Conservation (phyloP, 225 moss, liverwort and hornwort genomes). For the Asterella californica region DNA sequence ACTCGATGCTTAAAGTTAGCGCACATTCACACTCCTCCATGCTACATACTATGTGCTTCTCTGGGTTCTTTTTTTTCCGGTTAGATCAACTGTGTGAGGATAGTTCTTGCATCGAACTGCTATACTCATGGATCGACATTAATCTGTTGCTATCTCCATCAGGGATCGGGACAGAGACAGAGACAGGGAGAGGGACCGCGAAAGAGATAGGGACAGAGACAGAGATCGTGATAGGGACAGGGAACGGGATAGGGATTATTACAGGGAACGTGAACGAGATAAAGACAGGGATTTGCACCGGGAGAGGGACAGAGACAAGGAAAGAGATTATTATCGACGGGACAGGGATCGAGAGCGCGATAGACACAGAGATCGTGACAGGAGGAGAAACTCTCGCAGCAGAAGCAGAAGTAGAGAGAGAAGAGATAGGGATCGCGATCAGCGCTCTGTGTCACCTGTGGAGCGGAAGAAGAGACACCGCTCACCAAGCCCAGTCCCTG, state of each 20-base stretch:
- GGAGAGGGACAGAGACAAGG: slow-evolving; percentile 76
- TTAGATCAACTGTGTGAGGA: no score
- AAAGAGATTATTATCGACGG: slow-evolving; percentile 68
- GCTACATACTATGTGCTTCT: no score
- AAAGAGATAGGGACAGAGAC: slow-evolving; percentile 54
- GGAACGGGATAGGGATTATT: slow-evolving; percentile 50
- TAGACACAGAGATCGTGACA: slow-evolving; percentile 78
- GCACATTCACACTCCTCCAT: no score
- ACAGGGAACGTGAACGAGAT: slow-evolving; percentile 62
- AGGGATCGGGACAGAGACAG: slow-evolving; percentile 36
- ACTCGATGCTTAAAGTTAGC: no score
- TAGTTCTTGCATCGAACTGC: no score
- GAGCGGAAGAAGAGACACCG: slow-evolving; percentile 73
- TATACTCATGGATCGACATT: neutral
- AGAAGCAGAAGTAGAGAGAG: slow-evolving; percentile 81
- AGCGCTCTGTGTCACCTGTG: slow-evolving; percentile 61
- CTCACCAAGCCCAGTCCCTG: slow-evolving; percentile 35
- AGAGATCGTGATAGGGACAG: slow-evolving; percentile 47
- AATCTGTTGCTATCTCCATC: neutral
- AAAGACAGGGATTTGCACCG: slow-evolving; percentile 55
- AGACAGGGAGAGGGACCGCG: slow-evolving; percentile 47
- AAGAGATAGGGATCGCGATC: slow-evolving; percentile 78
- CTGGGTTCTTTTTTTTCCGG: no score
- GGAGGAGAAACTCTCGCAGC: slow-evolving; percentile 69
- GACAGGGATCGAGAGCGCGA: slow-evolving; percentile 77